Evolutionary conservation across 2,329 filamentous ascomycete species (phyloP).

Genomic region (Orbilia oligospora): DNA sequence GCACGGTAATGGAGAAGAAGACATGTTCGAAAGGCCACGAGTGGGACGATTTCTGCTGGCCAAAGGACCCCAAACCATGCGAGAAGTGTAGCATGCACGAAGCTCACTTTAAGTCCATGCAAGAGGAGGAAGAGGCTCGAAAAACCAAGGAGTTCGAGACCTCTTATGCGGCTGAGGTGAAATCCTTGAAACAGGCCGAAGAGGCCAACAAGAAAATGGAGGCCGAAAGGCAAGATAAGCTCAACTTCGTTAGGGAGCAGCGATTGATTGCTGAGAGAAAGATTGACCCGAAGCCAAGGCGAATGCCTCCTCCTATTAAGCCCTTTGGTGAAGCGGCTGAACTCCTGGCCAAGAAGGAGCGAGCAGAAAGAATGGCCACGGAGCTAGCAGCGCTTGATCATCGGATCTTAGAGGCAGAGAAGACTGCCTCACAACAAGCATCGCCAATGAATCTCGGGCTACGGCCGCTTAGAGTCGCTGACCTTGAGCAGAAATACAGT

Average conservation of each 20-base stretch:
- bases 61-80: constrained; percentile 69
- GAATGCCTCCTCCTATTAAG: constrained; percentile 4
- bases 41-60: constrained; percentile 72
- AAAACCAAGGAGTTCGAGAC: constrained; percentile 67
- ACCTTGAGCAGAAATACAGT: background rate
- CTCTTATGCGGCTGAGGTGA: constrained; percentile 70
- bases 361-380: background rate
- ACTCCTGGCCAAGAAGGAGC: background rate
- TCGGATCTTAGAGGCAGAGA: background rate
- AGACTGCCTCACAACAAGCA: background rate
- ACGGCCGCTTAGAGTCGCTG: background rate
- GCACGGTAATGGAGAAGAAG: constrained; percentile 69
- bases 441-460: background rate
- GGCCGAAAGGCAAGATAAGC: constrained; percentile 75
- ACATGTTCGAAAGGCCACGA: constrained; percentile 70
- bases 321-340: constrained; percentile 20
- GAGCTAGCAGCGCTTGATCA: background rate
- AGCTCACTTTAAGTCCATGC: constrained; percentile 68
- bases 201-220: constrained; percentile 67
- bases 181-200: constrained; percentile 67
- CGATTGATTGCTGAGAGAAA: constrained; percentile 41
- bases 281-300: constrained; percentile 10
- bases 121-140: constrained; percentile 66
- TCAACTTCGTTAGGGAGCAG: constrained; percentile 67
- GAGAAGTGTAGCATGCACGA: constrained; percentile 68